Percentiles rank a stretch among this genome's conserved stretches.
These are phyloP conservation scores for Verticillium isaacii DNA, from an alignment of 2,329 filamentous ascomycete genomes.

Conservation along the genomic window DNA sequence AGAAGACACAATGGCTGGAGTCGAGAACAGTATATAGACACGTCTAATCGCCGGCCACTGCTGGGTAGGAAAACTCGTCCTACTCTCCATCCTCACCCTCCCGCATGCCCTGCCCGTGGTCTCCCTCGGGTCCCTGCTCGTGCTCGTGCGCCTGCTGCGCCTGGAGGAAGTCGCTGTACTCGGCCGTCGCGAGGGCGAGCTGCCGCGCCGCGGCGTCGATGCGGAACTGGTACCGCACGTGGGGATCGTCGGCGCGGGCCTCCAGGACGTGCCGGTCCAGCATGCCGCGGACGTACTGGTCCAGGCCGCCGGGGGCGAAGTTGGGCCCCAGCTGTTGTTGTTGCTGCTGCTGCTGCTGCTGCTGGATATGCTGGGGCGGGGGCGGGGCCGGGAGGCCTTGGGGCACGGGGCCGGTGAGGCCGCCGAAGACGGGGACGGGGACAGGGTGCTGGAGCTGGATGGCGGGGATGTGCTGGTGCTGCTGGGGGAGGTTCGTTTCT, in stretches of 20 bases:
- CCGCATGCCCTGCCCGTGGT: conserved; percentile 7
- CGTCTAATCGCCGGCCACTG: neutral
- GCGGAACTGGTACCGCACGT: conserved; percentile 41
- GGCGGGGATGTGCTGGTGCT: conserved; percentile 25
- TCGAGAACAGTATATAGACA: too few species aligned
- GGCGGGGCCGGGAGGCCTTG: conserved; percentile 20
- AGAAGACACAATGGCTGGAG: too few species aligned
- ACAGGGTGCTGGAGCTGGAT: conserved; percentile 21
- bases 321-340: conserved; percentile 8
- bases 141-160: conserved; percentile 20
- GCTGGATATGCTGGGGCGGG: conserved; percentile 5
- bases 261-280: conserved; percentile 41
- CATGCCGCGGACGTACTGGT: conserved; percentile 30
- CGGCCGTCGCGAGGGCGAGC: conserved; percentile 46
- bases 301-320: conserved; percentile 12
- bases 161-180: conserved; percentile 41
- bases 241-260: conserved; percentile 35
- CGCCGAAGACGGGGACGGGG: conserved; percentile 21
- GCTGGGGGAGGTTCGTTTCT: conserved; percentile 41
- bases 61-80: too few species aligned
- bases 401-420: conserved; percentile 21
- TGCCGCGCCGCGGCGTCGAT: conserved; percentile 51
- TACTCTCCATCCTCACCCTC: neutral
- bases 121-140: conserved; percentile 11
- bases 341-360: neutral